Evolutionary conservation across 2,329 filamentous ascomycete species (phyloP).

Genomic region (Colletotrichum musicola): DNA sequence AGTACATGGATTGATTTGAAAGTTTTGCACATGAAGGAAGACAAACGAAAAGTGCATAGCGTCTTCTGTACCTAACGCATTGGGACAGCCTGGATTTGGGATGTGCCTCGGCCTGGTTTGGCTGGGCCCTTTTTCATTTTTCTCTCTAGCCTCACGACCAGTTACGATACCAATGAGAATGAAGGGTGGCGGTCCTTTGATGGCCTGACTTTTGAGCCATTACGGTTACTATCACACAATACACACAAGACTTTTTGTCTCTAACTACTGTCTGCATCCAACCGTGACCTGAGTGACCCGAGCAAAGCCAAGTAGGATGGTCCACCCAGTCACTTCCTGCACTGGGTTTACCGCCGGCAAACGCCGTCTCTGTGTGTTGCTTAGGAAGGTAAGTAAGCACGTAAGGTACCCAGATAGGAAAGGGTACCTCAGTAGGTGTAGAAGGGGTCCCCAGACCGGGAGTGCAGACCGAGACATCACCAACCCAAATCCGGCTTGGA

Average conservation of each 20-base stretch:
- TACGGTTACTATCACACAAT: neutral
- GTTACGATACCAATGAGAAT: conserved; percentile 35
- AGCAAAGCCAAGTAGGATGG: neutral
- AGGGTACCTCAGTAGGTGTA: neutral
- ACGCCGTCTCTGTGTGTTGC: neutral
- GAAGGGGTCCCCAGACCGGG: neutral
- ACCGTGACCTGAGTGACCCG: neutral
- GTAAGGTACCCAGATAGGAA: too few relatives aligned
- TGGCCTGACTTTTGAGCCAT: neutral
- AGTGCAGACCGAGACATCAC: conserved; percentile 16
- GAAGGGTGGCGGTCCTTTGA: conserved; percentile 12
- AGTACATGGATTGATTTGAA: neutral
- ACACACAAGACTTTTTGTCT: neutral
- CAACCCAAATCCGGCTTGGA: conserved; percentile 13
- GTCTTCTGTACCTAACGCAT: neutral
- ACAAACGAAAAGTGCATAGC: neutral
- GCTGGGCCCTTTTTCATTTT: conserved; percentile 6
- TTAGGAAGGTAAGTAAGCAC: too few relatives aligned
- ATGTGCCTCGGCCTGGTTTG: neutral
- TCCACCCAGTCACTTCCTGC: neutral
- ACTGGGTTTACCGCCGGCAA: neutral
- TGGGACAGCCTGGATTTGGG: neutral
- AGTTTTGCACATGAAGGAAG: conserved; percentile 10
- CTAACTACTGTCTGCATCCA: neutral
- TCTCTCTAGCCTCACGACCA: conserved; percentile 13